Evolutionary conservation across 805 yeast species (phyloP).

Genomic region (Candida lessepsii): DNA sequence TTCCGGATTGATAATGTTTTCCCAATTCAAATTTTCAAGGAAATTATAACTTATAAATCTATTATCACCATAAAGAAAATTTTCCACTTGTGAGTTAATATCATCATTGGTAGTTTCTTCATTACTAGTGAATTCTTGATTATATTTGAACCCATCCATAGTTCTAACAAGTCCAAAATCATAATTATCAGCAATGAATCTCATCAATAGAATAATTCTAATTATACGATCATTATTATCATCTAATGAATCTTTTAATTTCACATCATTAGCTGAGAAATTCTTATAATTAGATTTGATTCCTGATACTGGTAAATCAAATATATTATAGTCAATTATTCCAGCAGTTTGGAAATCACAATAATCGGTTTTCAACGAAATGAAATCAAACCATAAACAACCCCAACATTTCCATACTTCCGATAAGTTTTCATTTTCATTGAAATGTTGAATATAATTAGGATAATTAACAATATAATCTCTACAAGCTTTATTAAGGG

Average conservation of each 20-base stretch:
- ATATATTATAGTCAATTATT: conserved; percentile 48
- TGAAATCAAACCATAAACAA: conserved; percentile 70
- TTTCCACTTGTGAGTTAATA: conserved; percentile 16
- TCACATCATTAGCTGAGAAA: conserved; percentile 9
- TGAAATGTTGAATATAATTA: conserved; percentile 47
- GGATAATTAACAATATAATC: conserved; percentile 25
- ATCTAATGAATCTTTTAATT: conserved; percentile 20
- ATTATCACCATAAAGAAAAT: conserved; percentile 39
- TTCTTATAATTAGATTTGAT: conserved; percentile 21
- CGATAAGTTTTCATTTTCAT: conserved; percentile 60
- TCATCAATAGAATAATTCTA: conserved; percentile 50
- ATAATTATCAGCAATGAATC: conserved; percentile 50
- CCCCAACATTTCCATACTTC: conserved; percentile 90
- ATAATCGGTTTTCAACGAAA: conserved; percentile 54
- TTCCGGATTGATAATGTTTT: conserved; percentile 16
- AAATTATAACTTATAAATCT: conserved; percentile 43
- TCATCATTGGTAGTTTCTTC: conserved; percentile 10
- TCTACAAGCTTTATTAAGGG: conserved; percentile 23
- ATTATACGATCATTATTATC: conserved; percentile 46
- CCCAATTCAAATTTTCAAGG: conserved; percentile 33
- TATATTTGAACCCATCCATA: conserved; percentile 44
- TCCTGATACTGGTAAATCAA: conserved; percentile 70
- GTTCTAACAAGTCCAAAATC: conserved; percentile 56
- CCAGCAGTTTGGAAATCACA: conserved; percentile 53
- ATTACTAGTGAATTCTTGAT: conserved; percentile 26